A percentile compares a stretch with the other conserved stretches of the same genome.
Conservation (phyloP, 208 protist genomes). For the Endotrypanum monterogeii region DNA sequence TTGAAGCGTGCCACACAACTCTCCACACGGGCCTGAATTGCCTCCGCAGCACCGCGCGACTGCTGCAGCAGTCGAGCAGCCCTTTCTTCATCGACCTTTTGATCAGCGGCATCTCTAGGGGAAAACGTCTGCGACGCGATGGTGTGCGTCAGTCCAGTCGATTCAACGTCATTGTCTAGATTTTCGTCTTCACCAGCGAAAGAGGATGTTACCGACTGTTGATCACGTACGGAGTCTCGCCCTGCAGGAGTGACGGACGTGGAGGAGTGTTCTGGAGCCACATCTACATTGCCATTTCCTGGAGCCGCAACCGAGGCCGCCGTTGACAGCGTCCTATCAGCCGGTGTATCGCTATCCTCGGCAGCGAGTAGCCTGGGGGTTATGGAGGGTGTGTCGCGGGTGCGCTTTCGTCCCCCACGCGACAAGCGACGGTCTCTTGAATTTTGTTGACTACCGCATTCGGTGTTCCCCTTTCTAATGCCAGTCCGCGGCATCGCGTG, state of each 20-base stretch:
- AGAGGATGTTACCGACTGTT: conserved; percentile 13
- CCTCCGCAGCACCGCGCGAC: conserved; percentile 16
- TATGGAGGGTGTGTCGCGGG: conserved; percentile 3
- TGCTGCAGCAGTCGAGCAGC: conserved; percentile 23
- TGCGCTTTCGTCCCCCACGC: conserved; percentile 12
- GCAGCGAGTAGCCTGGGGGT: neutral
- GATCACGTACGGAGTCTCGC: conserved; percentile 14
- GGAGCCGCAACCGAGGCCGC: conserved; percentile 3
- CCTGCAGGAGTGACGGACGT: conserved; percentile 19
- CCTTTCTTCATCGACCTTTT: conserved; percentile 10
- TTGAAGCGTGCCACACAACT: conserved; percentile 21
- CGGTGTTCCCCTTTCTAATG: neutral
- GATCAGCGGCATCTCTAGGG: conserved; percentile 10
- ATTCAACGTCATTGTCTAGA: conserved; percentile 1
- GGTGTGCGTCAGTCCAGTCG: conserved; percentile 22
- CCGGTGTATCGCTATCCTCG: neutral
- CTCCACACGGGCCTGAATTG: conserved; percentile 26
- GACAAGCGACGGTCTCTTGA: neutral
- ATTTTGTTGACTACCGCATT: neutral
- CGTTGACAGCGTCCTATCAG: neutral
- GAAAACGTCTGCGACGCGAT: neutral
- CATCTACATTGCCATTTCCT: neutral
- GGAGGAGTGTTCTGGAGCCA: conserved; percentile 11
- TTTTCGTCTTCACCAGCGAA: conserved; percentile 2
- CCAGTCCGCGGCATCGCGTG: conserved; percentile 2